Conservation (phyloP, 192 early-diverging fungal genomes). For the Coemansia sp. region DNA sequence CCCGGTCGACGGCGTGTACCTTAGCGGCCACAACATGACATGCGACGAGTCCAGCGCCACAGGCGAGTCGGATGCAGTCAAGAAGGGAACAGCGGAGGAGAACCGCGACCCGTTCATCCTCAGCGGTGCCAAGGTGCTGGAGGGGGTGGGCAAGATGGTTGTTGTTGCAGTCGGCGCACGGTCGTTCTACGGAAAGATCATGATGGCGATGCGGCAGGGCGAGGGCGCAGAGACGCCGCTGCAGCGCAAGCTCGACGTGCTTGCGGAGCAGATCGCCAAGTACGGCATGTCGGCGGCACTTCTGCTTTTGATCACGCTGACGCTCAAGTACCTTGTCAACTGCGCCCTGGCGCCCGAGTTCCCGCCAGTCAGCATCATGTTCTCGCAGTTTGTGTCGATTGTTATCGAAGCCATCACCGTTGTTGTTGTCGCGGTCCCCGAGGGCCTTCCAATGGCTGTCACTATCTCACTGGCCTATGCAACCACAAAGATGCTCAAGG, state of each 20-base stretch:
- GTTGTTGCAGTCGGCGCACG: slow-evolving; percentile 82
- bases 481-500: slow-evolving; percentile 76
- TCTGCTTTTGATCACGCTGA: slow-evolving; percentile 76
- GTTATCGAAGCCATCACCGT: slow-evolving; percentile 80
- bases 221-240: slow-evolving; percentile 77
- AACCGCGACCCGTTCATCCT: slow-evolving; percentile 76
- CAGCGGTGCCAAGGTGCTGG: slow-evolving; percentile 86
- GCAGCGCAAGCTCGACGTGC: slow-evolving; percentile 83
- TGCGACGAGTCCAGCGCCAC: slow-evolving; percentile 91
- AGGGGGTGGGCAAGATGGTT: slow-evolving; percentile 82
- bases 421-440: slow-evolving; percentile 82
- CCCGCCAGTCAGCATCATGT: slow-evolving; percentile 58
- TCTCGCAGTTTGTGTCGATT: slow-evolving; percentile 64
- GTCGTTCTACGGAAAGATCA: slow-evolving; percentile 87
- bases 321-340: slow-evolving; percentile 64
- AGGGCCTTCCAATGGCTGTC: slow-evolving; percentile 85
- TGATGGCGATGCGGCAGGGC: slow-evolving; percentile 78
- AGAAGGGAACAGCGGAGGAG: slow-evolving; percentile 63
- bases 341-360: slow-evolving; percentile 58
- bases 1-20: slow-evolving; percentile 88
- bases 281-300: slow-evolving; percentile 80
- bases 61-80: slow-evolving; percentile 84
- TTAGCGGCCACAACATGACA: slow-evolving; percentile 75
- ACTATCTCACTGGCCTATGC: slow-evolving; percentile 83
- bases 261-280: slow-evolving; percentile 95